Evolutionary conservation across 2,329 filamentous ascomycete species (phyloP), one percentile per base, ranked within the genome.

Genomic region (Arthrobotrys iridis): DNA sequence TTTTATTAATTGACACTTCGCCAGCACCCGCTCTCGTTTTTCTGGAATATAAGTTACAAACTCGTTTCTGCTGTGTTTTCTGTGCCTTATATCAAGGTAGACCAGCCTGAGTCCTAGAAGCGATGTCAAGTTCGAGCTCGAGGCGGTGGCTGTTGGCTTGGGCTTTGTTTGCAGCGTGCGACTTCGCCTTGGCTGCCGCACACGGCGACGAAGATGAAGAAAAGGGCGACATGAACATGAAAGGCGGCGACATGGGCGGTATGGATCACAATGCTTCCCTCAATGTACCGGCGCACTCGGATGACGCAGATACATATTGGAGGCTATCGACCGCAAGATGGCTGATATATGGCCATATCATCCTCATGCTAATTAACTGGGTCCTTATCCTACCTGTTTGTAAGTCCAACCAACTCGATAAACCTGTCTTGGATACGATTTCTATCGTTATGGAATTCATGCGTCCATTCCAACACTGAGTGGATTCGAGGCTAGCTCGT

Each of bases 341-440:
- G 11, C 82, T 87, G 77, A 89, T 95, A 78, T 85, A 91, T 79
- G 86, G 87, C 68, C 92, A 95, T 80, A 90, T 93, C 67, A 83
- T 82, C 3, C 83, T 92, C 48, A 93, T 93, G 89, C 83, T 88
- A 1, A 66, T 91, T 6, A 87, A 87, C 6, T 95, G 92, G 92
- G 85, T 91, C 35, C 85, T 93, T 64, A 80, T 91, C 55, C 85
- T 94, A 64, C 92, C 92, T 58, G 82, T 90, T 73, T 89, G 91
- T 91, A 85, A 83, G 88, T 83, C 2, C 59, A 78, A 41, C 78
- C 33, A 50, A 65, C 30, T 37, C 26, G 5, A 30, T 26, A 24
- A 24, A 52, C 15, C 43, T 33, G 18, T 57, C 15, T n/a, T n/a
- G n/a, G n/a, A n/a, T n/a, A n/a, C n/a, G n/a, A n/a, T n/a, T n/a